Base-by-base conservation (phyloP, 1,284 basidiomycete species). In the Trametes versicolor region DNA sequence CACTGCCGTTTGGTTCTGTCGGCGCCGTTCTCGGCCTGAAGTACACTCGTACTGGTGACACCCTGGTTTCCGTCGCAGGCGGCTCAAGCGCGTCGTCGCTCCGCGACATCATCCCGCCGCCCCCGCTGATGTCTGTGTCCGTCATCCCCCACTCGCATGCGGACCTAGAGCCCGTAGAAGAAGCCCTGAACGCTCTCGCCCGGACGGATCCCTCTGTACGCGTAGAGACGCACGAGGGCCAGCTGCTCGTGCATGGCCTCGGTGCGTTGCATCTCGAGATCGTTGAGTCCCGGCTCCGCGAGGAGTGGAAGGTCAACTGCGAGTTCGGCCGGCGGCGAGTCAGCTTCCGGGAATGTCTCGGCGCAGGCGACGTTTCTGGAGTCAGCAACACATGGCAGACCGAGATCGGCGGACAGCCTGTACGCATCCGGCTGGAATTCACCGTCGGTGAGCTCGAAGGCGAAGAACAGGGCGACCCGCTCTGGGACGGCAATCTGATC, bases 261-360 rank as follows among this genome's bases (percentile, higher is more conserved):
- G 94, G 94, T 15, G 88, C 92, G 43, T 83, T 97, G 32, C 94
- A 97, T 75, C 84, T 97, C 8, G 95, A 97, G 76, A 96, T 97
- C 63, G 85, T 95, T 1, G 92, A 94, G 76, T 87, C 89, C 41
- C 83, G 95, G 29, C 79, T 97, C 36, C 82, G 82, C 59, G 88
- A 94, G 65, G 95, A 96, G 77, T 97, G 93, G 87, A 84, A 87
- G 32, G 93, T 84, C 21, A 83, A 87, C 47, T 95, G 94, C 67
- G 87, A 94, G 73, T 85, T 95, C 73, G 94, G 95, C 3, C 81
- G 79, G 59, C 87, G 94, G 61, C 84, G 90, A 6, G 94, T 97
- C 54, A 91, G 89, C 75, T 95, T 91, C 78, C 86, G 93, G 29
- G 94, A 96, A 78, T 85, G 88, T 25, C 78, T 91, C 32, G 84